These are phyloP conservation scores for Pisolithus orientalis DNA, from an alignment of 768 basidiomycete species.

Conservation along the genomic window DNA sequence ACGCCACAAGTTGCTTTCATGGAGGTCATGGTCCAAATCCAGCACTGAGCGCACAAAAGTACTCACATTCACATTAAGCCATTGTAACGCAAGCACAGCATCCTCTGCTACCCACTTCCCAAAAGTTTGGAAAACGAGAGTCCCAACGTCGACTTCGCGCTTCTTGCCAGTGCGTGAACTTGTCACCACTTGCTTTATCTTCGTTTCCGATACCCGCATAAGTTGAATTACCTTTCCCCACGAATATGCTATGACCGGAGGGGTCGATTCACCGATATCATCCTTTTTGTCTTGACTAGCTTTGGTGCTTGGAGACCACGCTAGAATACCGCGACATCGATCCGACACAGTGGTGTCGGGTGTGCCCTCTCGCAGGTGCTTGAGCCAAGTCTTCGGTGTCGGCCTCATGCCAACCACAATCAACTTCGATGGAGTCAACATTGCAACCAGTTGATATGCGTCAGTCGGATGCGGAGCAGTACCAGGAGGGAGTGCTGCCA, in stretches of 20 bases:
- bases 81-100: slow-evolving; percentile 69
- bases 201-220: slow-evolving; percentile 59
- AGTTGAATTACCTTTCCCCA: slow-evolving; percentile 73
- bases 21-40: slow-evolving; percentile 2
- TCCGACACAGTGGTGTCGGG: slow-evolving; percentile 36
- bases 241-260: slow-evolving; percentile 73
- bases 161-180: slow-evolving; percentile 57
- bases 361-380: slow-evolving; percentile 52
- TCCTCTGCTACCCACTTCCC: slow-evolving; percentile 56
- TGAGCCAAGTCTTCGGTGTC: slow-evolving; percentile 87
- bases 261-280: slow-evolving; percentile 20
- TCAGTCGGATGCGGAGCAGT: slow-evolving; percentile 71
- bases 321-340: slow-evolving; percentile 57
- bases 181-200: slow-evolving; percentile 40
- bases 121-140: slow-evolving; percentile 55
- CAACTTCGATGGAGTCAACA: slow-evolving; percentile 86
- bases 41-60: slow-evolving; percentile 16
- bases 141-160: slow-evolving; percentile 54
- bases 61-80: slow-evolving; percentile 87
- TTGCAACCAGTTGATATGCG: slow-evolving; percentile 68
- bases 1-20: slow-evolving; percentile 59
- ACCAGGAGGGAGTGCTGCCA: slow-evolving; percentile 79
- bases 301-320: slow-evolving; percentile 74
- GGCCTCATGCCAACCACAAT: slow-evolving; percentile 93
- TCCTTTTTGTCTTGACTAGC: slow-evolving; percentile 19